Evolutionary conservation across 371 early-diverging fungal genomes (phyloP).

Genomic region (Saksenaea vasiformis): DNA sequence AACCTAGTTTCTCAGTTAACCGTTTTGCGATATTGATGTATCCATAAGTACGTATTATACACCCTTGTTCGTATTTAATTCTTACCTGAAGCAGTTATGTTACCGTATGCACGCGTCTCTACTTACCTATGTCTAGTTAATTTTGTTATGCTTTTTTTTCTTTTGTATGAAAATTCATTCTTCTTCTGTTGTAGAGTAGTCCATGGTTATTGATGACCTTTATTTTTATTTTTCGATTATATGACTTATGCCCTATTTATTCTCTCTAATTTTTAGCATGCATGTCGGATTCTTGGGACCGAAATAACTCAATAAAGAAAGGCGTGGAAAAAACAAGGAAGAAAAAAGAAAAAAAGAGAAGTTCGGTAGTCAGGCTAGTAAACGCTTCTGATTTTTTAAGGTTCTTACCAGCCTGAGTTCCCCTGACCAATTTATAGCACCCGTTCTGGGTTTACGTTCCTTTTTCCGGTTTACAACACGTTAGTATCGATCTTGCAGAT

Average conservation of each 20-base stretch:
- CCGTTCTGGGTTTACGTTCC: background rate
- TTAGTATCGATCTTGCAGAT: slow-evolving; percentile 5
- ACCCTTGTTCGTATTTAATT: background rate
- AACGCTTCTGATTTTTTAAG: background rate
- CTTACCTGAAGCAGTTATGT: background rate
- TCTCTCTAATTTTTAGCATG: background rate
- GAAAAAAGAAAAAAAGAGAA: background rate
- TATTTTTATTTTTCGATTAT: background rate
- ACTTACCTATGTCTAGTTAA: background rate
- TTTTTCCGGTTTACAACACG: background rate
- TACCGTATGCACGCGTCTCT: background rate
- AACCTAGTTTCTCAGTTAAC: too few species aligned
- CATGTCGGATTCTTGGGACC: background rate
- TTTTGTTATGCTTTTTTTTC: background rate
- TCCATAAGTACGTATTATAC: background rate
- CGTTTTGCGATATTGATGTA: background rate
- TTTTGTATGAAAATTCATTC: background rate
- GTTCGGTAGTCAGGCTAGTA: background rate
- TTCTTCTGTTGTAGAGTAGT: background rate
- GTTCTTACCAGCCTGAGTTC: slow-evolving; percentile 3
- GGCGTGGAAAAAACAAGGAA: background rate
- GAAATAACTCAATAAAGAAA: background rate
- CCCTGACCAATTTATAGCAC: slow-evolving; percentile 6
- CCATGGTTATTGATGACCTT: background rate
- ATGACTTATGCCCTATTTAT: background rate